phyloP scores from a whole-genome alignment of 148 eudicot species.

The Vaccinium corymbosum region DNA sequence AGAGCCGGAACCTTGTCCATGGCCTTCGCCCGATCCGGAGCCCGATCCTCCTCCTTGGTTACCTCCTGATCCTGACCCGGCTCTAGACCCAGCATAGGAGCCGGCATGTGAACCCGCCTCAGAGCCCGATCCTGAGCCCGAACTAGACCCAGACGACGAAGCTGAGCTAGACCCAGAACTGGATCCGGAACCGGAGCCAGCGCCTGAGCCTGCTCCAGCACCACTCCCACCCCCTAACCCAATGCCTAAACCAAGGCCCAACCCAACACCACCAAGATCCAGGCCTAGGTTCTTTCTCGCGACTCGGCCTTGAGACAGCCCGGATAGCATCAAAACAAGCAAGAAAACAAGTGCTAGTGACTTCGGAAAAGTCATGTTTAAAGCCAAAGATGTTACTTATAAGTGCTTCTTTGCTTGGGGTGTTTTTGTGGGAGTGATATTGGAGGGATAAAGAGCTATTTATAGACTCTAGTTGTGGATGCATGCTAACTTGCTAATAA shows the following conservation, averaged over 20 bases:
- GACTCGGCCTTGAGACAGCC: slow-evolving; percentile 19
- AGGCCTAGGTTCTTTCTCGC: slow-evolving; percentile 30
- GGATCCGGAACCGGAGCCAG: slow-evolving; percentile 44
- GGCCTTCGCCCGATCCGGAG: slow-evolving; percentile 12
- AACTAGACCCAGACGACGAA: neutral
- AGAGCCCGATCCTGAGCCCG: slow-evolving; percentile 19
- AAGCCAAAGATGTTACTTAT: neutral
- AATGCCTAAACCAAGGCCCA: slow-evolving; percentile 28
- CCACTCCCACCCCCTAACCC: slow-evolving; percentile 20
- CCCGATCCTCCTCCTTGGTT: slow-evolving; percentile 4
- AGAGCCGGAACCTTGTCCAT: slow-evolving; percentile 2
- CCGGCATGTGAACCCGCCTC: slow-evolving; percentile 17
- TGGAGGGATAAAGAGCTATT: neutral
- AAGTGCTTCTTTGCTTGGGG: neutral
- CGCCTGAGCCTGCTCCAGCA: slow-evolving; percentile 27
- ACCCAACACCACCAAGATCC: slow-evolving; percentile 25
- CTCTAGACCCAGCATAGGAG: slow-evolving; percentile 18
- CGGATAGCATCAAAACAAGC: slow-evolving; percentile 6
- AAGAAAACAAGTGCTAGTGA: slow-evolving; percentile 16
- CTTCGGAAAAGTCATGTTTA: slow-evolving; percentile 17
- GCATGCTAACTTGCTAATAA: neutral
- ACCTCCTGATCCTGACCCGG: slow-evolving; percentile 13
- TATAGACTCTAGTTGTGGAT: neutral
- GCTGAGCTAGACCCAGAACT: slow-evolving; percentile 14
- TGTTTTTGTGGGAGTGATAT: neutral